These are phyloP conservation scores for Vitis riparia DNA, from an alignment of 164 flowering plant genomes.

Conservation along the genomic window DNA sequence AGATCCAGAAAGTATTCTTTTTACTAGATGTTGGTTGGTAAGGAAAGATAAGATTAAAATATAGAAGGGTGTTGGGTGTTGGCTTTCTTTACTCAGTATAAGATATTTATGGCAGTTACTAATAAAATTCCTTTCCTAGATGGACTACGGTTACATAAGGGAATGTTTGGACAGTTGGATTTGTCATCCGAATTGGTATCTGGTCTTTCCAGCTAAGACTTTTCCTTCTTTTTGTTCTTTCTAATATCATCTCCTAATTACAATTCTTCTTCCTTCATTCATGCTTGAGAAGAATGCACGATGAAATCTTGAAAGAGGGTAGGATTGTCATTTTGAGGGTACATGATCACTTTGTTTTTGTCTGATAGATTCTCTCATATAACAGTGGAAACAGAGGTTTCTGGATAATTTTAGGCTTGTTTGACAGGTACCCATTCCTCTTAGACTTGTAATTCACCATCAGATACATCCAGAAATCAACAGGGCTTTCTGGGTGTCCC, in stretches of 20 bases:
- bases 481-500: constrained; percentile 19
- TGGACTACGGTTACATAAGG: constrained; percentile 1
- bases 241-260: background rate
- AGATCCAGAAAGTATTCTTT: too few relatives aligned
- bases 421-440: constrained; percentile 23
- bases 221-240: background rate
- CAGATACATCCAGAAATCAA: constrained; percentile 16
- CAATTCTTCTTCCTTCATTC: background rate
- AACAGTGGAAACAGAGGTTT: constrained; percentile 11
- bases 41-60: background rate
- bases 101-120: constrained; percentile 8
- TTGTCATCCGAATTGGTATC: background rate
- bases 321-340: constrained; percentile 9
- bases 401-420: constrained; percentile 16
- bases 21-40: background rate
- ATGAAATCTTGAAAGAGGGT: constrained; percentile 6
- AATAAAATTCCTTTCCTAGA: background rate
- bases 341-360: constrained; percentile 3
- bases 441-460: constrained; percentile 8
- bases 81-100: background rate
- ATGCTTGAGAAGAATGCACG: background rate
- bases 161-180: constrained; percentile 12
- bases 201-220: constrained; percentile 2
- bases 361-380: constrained; percentile 11
- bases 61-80: background rate